phyloP scores from a whole-genome alignment of 495 filamentous ascomycete species.

The Tuber microsphaerosporum region DNA sequence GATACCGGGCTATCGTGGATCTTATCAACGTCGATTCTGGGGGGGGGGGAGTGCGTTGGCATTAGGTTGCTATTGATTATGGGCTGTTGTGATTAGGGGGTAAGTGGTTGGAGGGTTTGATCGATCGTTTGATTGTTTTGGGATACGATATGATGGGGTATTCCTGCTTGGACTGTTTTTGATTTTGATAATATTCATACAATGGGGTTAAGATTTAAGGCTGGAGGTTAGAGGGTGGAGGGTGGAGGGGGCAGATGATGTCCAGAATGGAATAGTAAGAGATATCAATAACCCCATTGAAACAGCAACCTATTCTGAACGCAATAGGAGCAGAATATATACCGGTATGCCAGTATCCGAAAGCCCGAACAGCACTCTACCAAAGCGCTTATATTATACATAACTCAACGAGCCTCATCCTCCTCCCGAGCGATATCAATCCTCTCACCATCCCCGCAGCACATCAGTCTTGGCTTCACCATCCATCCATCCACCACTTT shows the following conservation, averaged over 20 bases:
- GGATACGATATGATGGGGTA: not conserved
- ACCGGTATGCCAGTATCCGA: not conserved
- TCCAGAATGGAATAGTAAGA: not conserved
- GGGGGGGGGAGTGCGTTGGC: not conserved
- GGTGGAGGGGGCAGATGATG: not conserved
- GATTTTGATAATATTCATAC: not conserved
- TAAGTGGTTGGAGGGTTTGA: too few relatives aligned
- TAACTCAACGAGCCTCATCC: not conserved
- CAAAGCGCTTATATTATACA: not conserved
- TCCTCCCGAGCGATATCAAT: not conserved
- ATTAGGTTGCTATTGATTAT: not conserved
- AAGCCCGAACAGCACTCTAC: not conserved
- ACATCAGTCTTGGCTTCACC: too few relatives aligned
- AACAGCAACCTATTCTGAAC: not conserved
- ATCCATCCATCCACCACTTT: too few relatives aligned
- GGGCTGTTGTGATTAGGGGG: not conserved
- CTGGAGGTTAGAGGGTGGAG: not conserved
- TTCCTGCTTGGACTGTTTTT: not conserved
- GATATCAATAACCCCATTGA: not conserved
- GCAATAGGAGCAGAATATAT: not conserved
- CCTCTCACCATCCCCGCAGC: not conserved
- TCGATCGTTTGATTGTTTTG: not conserved
- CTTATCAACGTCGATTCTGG: not conserved
- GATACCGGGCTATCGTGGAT: not conserved
- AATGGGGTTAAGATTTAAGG: not conserved